phyloP scores from a whole-genome alignment of 371 early-diverging fungal genomes.

The Amoeboaphelidium protococcarum region DNA sequence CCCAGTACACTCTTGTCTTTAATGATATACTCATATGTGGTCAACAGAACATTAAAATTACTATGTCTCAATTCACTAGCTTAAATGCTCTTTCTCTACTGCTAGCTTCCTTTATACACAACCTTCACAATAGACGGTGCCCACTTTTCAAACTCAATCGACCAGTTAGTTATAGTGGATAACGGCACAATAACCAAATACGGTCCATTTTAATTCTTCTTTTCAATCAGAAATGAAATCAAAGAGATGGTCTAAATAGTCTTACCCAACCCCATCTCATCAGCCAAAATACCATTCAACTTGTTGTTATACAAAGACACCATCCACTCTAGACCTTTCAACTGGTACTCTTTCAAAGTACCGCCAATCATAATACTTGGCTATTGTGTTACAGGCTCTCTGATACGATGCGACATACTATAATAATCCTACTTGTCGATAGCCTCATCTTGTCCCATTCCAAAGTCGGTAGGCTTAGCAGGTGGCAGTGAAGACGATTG shows the following conservation, averaged over 20 bases:
- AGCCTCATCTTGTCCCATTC: conserved; percentile 13
- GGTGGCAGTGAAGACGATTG: neutral
- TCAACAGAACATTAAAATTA: conserved; percentile 60
- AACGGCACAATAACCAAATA: conserved; percentile 84
- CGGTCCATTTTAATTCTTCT: conserved; percentile 69
- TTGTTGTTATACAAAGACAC: conserved; percentile 74
- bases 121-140: conserved; percentile 31
- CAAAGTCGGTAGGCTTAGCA: neutral
- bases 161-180: conserved; percentile 79
- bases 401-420: conserved; percentile 48
- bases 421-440: conserved; percentile 58
- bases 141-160: conserved; percentile 78
- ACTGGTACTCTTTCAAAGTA: conserved; percentile 80
- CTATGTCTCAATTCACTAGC: conserved; percentile 51
- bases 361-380: conserved; percentile 59
- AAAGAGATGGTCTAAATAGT: conserved; percentile 95
- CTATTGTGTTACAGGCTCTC: conserved; percentile 44
- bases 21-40: conserved; percentile 56
- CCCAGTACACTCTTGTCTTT: conserved; percentile 51
- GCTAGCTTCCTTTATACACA: conserved; percentile 23
- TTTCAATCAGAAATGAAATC: conserved; percentile 71
- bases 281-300: conserved; percentile 92
- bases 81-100: conserved; percentile 44
- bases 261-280: conserved; percentile 84
- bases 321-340: conserved; percentile 89